A percentile compares a stretch with the other conserved stretches of the same genome.
Conservation (phyloP, 495 filamentous ascomycete genomes). For the Tuber calosporum region DNA sequence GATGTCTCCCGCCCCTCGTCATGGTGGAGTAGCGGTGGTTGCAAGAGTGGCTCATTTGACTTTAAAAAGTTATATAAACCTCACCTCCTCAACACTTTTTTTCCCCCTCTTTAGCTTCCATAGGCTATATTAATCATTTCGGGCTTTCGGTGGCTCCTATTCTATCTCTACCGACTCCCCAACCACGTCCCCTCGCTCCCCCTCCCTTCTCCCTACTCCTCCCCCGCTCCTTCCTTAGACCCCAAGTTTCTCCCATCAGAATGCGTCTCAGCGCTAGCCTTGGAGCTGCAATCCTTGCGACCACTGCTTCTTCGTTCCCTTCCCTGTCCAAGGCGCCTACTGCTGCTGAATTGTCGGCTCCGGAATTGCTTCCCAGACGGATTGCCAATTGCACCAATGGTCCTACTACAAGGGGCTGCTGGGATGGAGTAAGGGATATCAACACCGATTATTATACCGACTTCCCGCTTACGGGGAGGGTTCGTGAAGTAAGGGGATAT, state of each 20-base stretch:
- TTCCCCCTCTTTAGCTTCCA: not conserved
- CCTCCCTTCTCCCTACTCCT: too few species aligned
- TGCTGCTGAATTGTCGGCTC: not conserved
- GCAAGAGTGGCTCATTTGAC: not conserved
- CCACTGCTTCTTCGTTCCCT: not conserved
- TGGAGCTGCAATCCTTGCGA: not conserved
- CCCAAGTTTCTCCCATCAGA: not conserved
- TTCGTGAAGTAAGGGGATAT: conserved; percentile 38
- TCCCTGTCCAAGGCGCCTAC: not conserved
- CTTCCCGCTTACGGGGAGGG: conserved; percentile 47
- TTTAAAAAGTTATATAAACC: not conserved
- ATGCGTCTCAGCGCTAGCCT: not conserved
- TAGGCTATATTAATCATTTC: not conserved
- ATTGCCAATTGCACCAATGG: conserved; percentile 42
- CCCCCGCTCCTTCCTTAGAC: not conserved
- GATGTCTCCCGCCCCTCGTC: not conserved
- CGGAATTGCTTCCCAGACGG: not conserved
- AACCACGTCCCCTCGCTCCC: not conserved
- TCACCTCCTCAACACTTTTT: not conserved
- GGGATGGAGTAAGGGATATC: conserved; percentile 48
- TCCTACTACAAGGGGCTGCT: conserved; percentile 43
- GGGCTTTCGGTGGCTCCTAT: not conserved
- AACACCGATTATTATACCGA: conserved; percentile 50
- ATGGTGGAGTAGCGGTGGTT: not conserved
- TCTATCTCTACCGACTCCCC: not conserved